Evolutionary conservation across 495 filamentous ascomycete genomes (phyloP).

Genomic region (Xylaria sp.): DNA sequence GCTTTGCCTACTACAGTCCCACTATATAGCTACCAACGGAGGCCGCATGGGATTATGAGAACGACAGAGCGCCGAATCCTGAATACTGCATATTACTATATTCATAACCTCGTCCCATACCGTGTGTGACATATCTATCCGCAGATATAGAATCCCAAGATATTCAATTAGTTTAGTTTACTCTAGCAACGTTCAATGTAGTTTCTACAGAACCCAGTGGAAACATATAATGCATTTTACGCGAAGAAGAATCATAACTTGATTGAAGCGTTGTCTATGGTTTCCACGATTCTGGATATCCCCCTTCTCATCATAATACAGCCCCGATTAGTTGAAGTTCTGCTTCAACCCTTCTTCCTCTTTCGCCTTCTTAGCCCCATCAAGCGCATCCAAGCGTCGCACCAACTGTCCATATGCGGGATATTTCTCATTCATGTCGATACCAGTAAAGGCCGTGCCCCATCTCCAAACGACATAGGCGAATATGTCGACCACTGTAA

Average conservation of each 20-base stretch:
- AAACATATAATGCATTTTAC: background rate
- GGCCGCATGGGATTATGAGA: background rate
- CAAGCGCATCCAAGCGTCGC: constrained; percentile 26
- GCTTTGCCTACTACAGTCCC: background rate
- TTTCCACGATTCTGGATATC: background rate
- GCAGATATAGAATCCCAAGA: background rate
- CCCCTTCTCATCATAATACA: background rate
- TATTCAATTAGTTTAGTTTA: background rate
- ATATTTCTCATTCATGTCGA: constrained; percentile 38
- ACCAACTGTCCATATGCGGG: constrained; percentile 38
- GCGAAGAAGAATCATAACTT: background rate
- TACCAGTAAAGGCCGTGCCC: constrained; percentile 26
- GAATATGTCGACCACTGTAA: constrained; percentile 49
- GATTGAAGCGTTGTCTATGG: background rate
- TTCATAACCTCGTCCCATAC: background rate
- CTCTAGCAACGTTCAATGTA: background rate
- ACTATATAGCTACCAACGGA: background rate
- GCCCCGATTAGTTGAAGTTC: background rate
- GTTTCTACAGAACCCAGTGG: background rate
- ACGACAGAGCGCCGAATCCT: background rate
- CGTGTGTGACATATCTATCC: background rate
- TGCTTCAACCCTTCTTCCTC: constrained; percentile 17
- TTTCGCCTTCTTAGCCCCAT: constrained; percentile 29
- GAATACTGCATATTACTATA: background rate
- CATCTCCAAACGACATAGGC: constrained; percentile 46